Conservation (phyloP, 345 rosid species). For the Cardamine chenopodiifolia region DNA sequence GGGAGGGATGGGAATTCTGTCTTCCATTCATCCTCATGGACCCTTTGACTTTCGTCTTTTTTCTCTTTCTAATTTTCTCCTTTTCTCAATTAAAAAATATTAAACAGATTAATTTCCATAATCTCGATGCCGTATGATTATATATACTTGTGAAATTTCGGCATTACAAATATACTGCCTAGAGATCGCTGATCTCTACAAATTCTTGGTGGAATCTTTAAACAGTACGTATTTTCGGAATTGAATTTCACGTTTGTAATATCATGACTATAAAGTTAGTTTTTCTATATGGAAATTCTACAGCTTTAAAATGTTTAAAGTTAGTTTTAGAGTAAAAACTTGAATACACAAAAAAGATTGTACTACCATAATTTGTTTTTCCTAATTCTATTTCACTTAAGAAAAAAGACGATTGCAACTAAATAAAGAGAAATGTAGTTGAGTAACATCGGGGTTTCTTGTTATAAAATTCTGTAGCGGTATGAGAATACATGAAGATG, state of each 20-base stretch:
- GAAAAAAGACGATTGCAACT: not conserved
- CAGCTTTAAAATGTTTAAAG: not conserved
- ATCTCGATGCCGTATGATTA: conserved; percentile 27
- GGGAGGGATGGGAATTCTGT: conserved; percentile 57
- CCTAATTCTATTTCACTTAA: not conserved
- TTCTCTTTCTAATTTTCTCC: conserved; percentile 24
- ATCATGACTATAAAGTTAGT: not conserved
- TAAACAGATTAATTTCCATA: conserved; percentile 10
- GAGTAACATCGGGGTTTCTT: not conserved
- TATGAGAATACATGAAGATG: not conserved
- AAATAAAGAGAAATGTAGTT: not conserved
- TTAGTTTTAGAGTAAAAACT: not conserved
- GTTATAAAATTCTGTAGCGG: not conserved
- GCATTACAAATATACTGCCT: conserved; percentile 29
- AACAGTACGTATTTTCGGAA: not conserved
- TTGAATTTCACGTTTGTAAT: not conserved
- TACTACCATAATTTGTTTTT: not conserved
- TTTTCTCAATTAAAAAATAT: conserved; percentile 9
- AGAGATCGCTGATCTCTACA: conserved; percentile 2
- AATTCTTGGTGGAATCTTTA: not conserved
- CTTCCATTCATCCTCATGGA: conserved; percentile 51
- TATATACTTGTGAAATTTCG: conserved; percentile 31
- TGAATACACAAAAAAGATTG: not conserved
- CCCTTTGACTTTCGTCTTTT: conserved; percentile 47
- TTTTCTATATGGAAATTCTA: not conserved